Conservation (phyloP, 176 grass and related monocot genomes). For the Triticum monococcum region DNA sequence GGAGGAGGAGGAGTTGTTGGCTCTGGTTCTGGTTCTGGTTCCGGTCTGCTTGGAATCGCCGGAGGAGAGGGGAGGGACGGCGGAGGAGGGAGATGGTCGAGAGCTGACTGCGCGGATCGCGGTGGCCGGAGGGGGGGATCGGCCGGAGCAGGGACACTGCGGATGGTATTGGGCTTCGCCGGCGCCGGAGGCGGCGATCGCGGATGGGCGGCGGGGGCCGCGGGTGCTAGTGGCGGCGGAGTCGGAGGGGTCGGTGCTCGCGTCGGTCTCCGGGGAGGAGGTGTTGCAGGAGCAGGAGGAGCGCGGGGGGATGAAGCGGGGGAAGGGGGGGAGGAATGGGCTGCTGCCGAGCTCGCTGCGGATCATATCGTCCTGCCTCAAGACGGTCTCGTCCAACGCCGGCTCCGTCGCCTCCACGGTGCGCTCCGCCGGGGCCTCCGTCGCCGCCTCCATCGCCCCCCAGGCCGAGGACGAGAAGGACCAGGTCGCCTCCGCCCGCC, state of each 20-base stretch:
- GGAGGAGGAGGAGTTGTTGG: constrained; percentile 37
- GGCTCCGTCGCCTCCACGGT: constrained; percentile 92
- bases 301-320: constrained; percentile 49
- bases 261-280: constrained; percentile 26
- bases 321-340: constrained; percentile 76
- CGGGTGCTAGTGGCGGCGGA: constrained; percentile 27
- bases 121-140: constrained; percentile 25
- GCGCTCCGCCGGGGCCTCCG: constrained; percentile 91
- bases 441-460: constrained; percentile 82
- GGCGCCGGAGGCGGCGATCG: constrained; percentile 72
- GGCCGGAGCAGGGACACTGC: constrained; percentile 40
- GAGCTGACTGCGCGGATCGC: constrained; percentile 47
- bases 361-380: constrained; percentile 98
- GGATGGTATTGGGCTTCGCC: constrained; percentile 81
- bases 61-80: background rate
- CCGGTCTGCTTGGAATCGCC: constrained; percentile 6
- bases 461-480: constrained; percentile 95
- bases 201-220: constrained; percentile 50
- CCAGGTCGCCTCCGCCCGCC: constrained; percentile 49
- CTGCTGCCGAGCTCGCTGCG: constrained; percentile 91
- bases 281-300: background rate
- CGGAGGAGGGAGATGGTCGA: constrained; percentile 9
- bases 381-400: constrained; percentile 97
- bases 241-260: constrained; percentile 21
- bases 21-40: constrained; percentile 38